These are phyloP conservation scores for Geotrichum restrictum DNA, from an alignment of 1,139 yeast genomes.

Conservation along the genomic window DNA sequence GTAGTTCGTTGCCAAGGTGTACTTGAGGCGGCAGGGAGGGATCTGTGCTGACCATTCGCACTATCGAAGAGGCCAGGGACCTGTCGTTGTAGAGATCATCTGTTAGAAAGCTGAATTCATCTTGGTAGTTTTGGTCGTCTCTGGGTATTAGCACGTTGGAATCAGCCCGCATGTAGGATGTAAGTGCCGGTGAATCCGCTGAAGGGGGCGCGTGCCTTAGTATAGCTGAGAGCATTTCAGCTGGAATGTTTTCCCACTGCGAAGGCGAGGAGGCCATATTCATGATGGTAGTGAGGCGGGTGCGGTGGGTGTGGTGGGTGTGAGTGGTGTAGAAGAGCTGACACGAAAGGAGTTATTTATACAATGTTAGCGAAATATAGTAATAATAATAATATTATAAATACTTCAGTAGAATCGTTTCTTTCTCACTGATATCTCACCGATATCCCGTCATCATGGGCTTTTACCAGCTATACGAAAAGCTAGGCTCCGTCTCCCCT, in stretches of 20 bases:
- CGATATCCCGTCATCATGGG: neutral
- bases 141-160: conserved; percentile 12
- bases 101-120: conserved; percentile 9
- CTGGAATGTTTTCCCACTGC: conserved; percentile 11
- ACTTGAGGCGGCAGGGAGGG: neutral
- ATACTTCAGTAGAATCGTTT: too few relatives aligned
- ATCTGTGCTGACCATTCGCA: conserved; percentile 4
- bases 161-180: neutral
- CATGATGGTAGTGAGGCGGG: neutral
- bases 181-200: neutral
- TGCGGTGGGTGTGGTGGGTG: too few relatives aligned
- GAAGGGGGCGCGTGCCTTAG: neutral
- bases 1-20: conserved; percentile 12
- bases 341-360: too few relatives aligned
- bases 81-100: conserved; percentile 10
- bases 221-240: neutral
- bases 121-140: conserved; percentile 14
- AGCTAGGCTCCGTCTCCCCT: conserved; percentile 3
- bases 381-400: too few relatives aligned
- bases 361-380: too few relatives aligned
- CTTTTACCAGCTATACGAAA: conserved; percentile 1
- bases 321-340: too few relatives aligned
- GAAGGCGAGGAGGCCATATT: conserved; percentile 3
- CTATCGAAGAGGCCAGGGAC: conserved; percentile 14
- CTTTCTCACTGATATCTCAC: too few relatives aligned